Base-by-base conservation (phyloP, 2,329 filamentous ascomycete species). In the Salinomyces thailandicus region DNA sequence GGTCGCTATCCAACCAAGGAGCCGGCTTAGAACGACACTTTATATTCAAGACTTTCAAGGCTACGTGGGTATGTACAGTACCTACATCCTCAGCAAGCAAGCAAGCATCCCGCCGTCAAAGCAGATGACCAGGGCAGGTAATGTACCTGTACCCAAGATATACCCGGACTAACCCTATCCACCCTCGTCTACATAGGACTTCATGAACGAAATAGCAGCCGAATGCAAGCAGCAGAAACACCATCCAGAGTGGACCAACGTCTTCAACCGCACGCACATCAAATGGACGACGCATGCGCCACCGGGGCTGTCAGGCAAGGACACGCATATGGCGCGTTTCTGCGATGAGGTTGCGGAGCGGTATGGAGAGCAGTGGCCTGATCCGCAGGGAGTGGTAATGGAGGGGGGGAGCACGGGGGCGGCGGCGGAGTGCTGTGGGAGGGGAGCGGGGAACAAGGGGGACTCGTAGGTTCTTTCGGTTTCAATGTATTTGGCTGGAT, bases 231-330 rank as follows among this genome's bases (percentile, higher is more conserved):
- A 72, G 24, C 69, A 72, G 51, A 80, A 75, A 48, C 81, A 85
- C 54, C 81, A 85, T 51, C 80, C 81, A 0, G 80, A 85, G 56
- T 85, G 80, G 80, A 79, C 77, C 2, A 85, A 85, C 52, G 79
- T 81, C 6, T 85, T 79, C 60, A 84, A 81, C 54, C 78, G 72
- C 5, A 73, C 75, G 0, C 76, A 76, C 48, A 74, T 85, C 43
- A 72, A 77, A 33, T 85, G 80, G 81, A 84, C 79, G 6, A 85
- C 80, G 1, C 81, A 85, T 54, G 70, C 62, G 39, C 79, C 79
- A 0, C 61, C 64, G 6, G 80, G 81, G 1, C 61, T 85, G n/a
- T 79, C 76, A 0, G 59, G 61, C 14, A 75, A 75, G 51, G 80
- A 85, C 52, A 59, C 80, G 18, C 50, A 64, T 24, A 69, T 85